Conservation (phyloP, 805 yeast species). For the Hanseniaspora occidentalis region DNA sequence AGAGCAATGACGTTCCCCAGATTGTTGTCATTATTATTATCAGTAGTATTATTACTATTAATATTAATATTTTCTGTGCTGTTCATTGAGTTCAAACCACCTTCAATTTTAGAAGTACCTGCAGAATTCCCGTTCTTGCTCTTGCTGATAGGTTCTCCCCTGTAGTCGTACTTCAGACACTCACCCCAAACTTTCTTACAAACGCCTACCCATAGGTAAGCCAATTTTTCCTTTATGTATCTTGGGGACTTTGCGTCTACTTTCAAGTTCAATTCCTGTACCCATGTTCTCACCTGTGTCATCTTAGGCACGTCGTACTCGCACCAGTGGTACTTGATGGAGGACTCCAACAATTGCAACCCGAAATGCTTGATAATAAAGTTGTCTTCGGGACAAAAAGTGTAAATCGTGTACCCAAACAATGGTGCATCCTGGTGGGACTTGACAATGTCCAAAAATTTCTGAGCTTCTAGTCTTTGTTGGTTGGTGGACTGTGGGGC, state of each 20-base stretch:
- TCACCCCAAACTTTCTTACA: slow-evolving; percentile 90
- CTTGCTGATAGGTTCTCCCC: slow-evolving; percentile 4
- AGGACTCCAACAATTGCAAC: slow-evolving; percentile 59
- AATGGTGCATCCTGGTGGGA: slow-evolving; percentile 67
- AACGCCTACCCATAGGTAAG: slow-evolving; percentile 80
- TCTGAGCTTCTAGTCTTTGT: slow-evolving; percentile 43
- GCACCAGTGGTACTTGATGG: slow-evolving; percentile 40
- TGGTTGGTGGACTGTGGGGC: slow-evolving; percentile 49
- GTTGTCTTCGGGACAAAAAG: slow-evolving; percentile 52
- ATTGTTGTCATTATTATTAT: slow-evolving; percentile 2
- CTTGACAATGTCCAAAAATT: slow-evolving; percentile 66
- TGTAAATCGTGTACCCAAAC: slow-evolving; percentile 66
- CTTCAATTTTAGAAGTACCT: background rate
- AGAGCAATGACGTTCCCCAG: slow-evolving; percentile 9
- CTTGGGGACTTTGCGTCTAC: slow-evolving; percentile 65
- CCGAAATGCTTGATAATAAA: slow-evolving; percentile 85
- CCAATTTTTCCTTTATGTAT: slow-evolving; percentile 78
- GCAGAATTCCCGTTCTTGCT: slow-evolving; percentile 3
- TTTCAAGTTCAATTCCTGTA: slow-evolving; percentile 59
- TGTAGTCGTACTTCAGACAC: slow-evolving; percentile 28
- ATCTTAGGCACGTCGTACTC: slow-evolving; percentile 47
- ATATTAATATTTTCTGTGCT: slow-evolving; percentile 10
- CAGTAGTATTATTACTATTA: background rate
- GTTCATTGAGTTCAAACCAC: background rate
- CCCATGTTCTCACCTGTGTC: slow-evolving; percentile 58